phyloP scores from a whole-genome alignment of 345 rosid genomes.

The Noccaea bulbosa region DNA sequence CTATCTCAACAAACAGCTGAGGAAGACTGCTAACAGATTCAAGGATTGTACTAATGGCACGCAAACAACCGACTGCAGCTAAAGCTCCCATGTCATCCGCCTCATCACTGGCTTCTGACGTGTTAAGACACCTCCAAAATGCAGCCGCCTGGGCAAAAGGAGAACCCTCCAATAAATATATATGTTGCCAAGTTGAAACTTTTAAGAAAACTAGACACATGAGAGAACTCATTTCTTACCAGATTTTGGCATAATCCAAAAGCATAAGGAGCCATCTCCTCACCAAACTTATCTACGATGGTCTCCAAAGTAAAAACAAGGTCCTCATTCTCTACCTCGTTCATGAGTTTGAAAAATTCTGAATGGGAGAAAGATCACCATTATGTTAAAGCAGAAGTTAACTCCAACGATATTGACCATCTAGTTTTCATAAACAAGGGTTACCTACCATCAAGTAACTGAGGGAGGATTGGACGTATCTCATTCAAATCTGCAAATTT shows the following conservation, averaged over 20 bases:
- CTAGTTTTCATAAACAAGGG: slow-evolving; percentile 27
- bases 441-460: slow-evolving; percentile 81
- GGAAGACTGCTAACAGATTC: slow-evolving; percentile 95
- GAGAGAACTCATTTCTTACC: slow-evolving; percentile 51
- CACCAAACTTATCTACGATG: slow-evolving; percentile 93
- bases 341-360: slow-evolving; percentile 95
- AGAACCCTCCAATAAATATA: background rate
- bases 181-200: slow-evolving; percentile 5
- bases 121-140: slow-evolving; percentile 94
- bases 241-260: slow-evolving; percentile 91
- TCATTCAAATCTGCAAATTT: slow-evolving; percentile 76
- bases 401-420: slow-evolving; percentile 11
- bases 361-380: slow-evolving; percentile 35
- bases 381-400: slow-evolving; percentile 14
- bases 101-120: slow-evolving; percentile 85
- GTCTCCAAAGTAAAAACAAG: slow-evolving; percentile 91
- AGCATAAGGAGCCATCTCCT: slow-evolving; percentile 97
- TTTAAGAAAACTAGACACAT: slow-evolving; percentile 24
- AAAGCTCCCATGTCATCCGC: slow-evolving; percentile 90
- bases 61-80: slow-evolving; percentile 96
- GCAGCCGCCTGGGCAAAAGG: slow-evolving; percentile 73
- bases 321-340: slow-evolving; percentile 97
- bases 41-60: slow-evolving; percentile 94
- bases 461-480: slow-evolving; percentile 93
- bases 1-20: slow-evolving; percentile 81